Percentiles rank a stretch among this genome's conserved stretches.
Conservation (phyloP, 768 basidiomycete genomes). For the Lepiota brunneoincarnata region DNA sequence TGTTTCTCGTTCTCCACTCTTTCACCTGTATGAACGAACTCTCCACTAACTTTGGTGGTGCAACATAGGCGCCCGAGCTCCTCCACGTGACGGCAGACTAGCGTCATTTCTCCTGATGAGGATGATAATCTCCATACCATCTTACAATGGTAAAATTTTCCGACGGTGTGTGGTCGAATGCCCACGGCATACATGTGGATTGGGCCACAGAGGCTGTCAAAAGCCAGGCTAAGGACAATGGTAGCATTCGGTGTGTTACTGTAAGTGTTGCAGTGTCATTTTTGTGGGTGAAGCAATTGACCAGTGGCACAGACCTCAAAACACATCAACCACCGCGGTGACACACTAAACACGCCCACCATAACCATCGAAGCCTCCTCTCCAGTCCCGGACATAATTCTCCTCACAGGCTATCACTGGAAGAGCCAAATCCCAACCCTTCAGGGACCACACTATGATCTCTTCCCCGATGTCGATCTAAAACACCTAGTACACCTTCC, state of each 20-base stretch:
- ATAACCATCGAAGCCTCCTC: constrained; percentile 31
- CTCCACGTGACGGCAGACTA: not conserved
- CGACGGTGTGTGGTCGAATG: constrained; percentile 29
- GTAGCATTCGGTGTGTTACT: constrained; percentile 25
- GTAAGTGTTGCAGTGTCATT: constrained; percentile 16
- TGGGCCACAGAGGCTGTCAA: constrained; percentile 30
- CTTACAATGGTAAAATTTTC: constrained; percentile 28
- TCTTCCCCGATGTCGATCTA: constrained; percentile 26
- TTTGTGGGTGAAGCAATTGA: not conserved
- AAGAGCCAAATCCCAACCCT: constrained; percentile 19
- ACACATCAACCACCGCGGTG: constrained; percentile 29
- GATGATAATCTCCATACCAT: too few species aligned
- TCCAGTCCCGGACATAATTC: constrained; percentile 25
- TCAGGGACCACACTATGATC: constrained; percentile 26
- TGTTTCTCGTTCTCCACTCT: constrained; percentile 5
- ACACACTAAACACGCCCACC: constrained; percentile 30
- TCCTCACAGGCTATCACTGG: constrained; percentile 31
- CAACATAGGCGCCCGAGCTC: not conserved
- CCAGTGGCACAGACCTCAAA: constrained; percentile 20
- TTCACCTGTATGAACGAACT: not conserved
- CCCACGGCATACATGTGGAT: constrained; percentile 23
- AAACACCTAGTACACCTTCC: constrained; percentile 14
- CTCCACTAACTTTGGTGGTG: not conserved
- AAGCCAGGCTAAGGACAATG: constrained; percentile 17
- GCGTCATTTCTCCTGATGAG: too few species aligned